Evolutionary conservation across 148 eudicot genomes (phyloP).

Genomic region (Arctostaphylos glauca): DNA sequence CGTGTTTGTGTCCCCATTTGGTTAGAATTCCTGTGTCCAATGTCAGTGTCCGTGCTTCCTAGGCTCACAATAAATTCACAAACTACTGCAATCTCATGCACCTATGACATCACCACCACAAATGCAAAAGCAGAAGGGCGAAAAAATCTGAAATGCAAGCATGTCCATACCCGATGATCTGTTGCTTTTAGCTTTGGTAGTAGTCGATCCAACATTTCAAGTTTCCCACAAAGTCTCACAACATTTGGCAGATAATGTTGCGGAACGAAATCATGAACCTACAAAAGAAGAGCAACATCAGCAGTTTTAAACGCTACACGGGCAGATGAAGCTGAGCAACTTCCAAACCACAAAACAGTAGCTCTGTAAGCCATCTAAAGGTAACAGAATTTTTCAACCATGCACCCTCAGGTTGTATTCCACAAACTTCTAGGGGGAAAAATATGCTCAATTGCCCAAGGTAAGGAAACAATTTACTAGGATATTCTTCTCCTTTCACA

Average conservation of each 20-base stretch:
- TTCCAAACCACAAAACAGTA: neutral
- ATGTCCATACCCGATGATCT: conserved; percentile 79
- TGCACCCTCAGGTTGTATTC: neutral
- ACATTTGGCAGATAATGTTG: conserved; percentile 85
- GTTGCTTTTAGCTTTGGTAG: conserved; percentile 96
- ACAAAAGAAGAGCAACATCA: conserved; percentile 15
- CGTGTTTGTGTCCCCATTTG: too few relatives aligned
- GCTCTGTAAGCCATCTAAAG: conserved; percentile 11
- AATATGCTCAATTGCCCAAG: conserved; percentile 5
- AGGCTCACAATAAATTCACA: neutral
- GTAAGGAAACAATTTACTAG: neutral
- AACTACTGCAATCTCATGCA: neutral
- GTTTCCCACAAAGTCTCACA: conserved; percentile 92
- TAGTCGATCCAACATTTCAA: conserved; percentile 95
- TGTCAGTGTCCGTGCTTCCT: too few relatives aligned
- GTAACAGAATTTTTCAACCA: neutral
- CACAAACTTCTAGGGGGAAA: conserved; percentile 6
- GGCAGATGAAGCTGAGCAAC: neutral
- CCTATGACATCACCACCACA: neutral
- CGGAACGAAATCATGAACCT: conserved; percentile 83
- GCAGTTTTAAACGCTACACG: neutral
- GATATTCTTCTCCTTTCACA: conserved; percentile 5
- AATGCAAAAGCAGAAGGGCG: neutral
- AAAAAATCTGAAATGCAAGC: conserved; percentile 4
- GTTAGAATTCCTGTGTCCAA: too few relatives aligned